Conservation (phyloP, 2,329 filamentous ascomycete species). For the Beauveria scarabaeidicola region DNA sequence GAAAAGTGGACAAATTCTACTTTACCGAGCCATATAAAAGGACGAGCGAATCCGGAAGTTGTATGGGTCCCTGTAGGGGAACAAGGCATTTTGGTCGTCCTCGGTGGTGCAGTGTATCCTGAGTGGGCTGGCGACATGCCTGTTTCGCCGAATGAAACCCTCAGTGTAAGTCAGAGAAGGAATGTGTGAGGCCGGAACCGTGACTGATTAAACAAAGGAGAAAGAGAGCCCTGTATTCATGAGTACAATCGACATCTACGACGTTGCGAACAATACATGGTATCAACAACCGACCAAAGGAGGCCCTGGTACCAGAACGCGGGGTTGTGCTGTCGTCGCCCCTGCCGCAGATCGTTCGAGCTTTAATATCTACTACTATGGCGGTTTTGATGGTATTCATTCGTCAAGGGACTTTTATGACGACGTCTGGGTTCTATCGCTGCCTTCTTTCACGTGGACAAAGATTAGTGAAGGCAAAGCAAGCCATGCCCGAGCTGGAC, state of each 20-base stretch:
- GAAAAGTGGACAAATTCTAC: slow-evolving; percentile 51
- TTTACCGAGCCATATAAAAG: slow-evolving; percentile 38
- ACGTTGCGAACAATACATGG: slow-evolving; percentile 62
- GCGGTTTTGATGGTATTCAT: slow-evolving; percentile 56
- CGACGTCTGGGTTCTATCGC: slow-evolving; percentile 72
- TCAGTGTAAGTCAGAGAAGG: slow-evolving; percentile 24
- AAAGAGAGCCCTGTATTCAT: slow-evolving; percentile 63
- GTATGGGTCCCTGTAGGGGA: slow-evolving; percentile 72
- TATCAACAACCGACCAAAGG: slow-evolving; percentile 57
- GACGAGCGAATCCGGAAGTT: slow-evolving; percentile 54
- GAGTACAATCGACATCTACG: slow-evolving; percentile 66
- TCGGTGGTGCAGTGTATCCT: slow-evolving; percentile 64
- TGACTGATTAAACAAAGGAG: slow-evolving; percentile 31
- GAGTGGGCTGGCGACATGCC: slow-evolving; percentile 30
- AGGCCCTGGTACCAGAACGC: slow-evolving; percentile 47
- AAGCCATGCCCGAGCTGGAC: slow-evolving; percentile 57
- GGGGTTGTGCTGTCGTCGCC: slow-evolving; percentile 69
- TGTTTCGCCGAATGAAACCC: slow-evolving; percentile 21
- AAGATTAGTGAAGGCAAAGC: slow-evolving; percentile 36
- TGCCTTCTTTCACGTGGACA: slow-evolving; percentile 77
- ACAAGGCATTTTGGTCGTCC: slow-evolving; percentile 66
- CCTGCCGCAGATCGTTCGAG: slow-evolving; percentile 62
- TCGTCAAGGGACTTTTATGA: slow-evolving; percentile 37
- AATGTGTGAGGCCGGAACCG: background rate
- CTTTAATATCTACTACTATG: slow-evolving; percentile 80